Percentiles rank a stretch among this genome's conserved stretches.
These are phyloP conservation scores for Saccharomycopsis synnaedendra DNA, from an alignment of 805 yeast genomes.

Conservation along the genomic window DNA sequence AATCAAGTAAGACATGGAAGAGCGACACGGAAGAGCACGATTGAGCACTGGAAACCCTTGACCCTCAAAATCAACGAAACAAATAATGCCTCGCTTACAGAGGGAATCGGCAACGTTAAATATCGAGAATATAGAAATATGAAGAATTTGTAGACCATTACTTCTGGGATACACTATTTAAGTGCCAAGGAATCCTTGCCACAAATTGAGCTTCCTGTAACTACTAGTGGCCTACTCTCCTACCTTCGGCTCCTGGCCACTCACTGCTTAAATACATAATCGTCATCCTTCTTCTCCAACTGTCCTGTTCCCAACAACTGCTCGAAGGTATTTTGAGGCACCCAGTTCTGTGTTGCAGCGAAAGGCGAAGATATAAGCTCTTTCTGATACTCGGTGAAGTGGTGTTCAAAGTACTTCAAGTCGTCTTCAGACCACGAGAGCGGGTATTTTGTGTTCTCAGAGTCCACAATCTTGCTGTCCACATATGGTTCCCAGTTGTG, in stretches of 20 bases:
- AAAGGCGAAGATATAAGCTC: constrained; percentile 65
- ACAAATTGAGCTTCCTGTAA: too few relatives aligned
- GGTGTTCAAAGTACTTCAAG: constrained; percentile 43
- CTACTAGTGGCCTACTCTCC: too few relatives aligned
- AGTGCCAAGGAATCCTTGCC: too few relatives aligned
- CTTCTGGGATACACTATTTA: too few relatives aligned
- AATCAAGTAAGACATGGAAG: too few relatives aligned
- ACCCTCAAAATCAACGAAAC: neutral
- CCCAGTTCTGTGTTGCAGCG: constrained; percentile 89
- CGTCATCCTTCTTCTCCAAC: constrained; percentile 49
- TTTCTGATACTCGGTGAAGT: constrained; percentile 56
- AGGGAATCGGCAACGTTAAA: too few relatives aligned
- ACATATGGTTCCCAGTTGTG: constrained; percentile 60
- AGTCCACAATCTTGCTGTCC: constrained; percentile 26
- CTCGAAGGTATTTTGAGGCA: constrained; percentile 88
- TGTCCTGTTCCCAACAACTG: constrained; percentile 57
- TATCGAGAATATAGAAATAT: too few relatives aligned
- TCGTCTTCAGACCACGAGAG: constrained; percentile 47
- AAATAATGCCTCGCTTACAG: too few relatives aligned
- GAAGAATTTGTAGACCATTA: too few relatives aligned
- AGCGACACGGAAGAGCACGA: too few relatives aligned
- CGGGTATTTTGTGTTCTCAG: constrained; percentile 43
- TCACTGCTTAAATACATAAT: constrained; percentile 25
- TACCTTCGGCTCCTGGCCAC: too few relatives aligned
- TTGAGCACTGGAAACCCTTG: neutral